These are phyloP conservation scores for Rhizopus stolonifer DNA, from an alignment of 371 early-diverging fungal genomes.

Conservation along the genomic window DNA sequence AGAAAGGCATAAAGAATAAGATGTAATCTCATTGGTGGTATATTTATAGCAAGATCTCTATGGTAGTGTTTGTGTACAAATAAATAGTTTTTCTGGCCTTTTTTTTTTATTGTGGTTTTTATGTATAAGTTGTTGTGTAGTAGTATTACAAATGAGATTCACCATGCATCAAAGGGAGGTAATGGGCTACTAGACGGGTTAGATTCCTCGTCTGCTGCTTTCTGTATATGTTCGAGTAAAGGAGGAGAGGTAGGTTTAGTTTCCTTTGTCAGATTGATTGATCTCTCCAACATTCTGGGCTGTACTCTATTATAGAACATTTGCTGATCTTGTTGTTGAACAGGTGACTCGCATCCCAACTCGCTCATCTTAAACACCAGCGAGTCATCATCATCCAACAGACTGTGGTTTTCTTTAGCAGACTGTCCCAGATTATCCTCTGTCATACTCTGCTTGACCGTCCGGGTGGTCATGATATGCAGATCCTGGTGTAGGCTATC, in stretches of 20 bases:
- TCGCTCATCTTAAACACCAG: constrained; percentile 57
- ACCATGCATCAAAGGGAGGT: constrained; percentile 15
- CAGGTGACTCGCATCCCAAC: constrained; percentile 30
- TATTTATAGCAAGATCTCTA: no score
- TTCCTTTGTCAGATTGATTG: constrained; percentile 10
- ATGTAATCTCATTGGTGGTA: no score
- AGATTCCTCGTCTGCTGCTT: not conserved
- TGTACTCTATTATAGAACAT: constrained; percentile 11
- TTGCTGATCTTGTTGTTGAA: not conserved
- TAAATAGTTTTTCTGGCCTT: not conserved
- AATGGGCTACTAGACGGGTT: not conserved
- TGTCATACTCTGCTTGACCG: not conserved
- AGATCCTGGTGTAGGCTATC: constrained; percentile 14
- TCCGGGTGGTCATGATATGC: not conserved
- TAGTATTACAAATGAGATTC: not conserved
- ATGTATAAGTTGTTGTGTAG: no score
- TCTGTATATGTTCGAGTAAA: not conserved
- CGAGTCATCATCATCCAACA: constrained; percentile 54
- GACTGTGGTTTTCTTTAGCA: not conserved
- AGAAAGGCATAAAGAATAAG: no score
- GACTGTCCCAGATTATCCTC: not conserved
- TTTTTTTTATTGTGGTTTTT: not conserved
- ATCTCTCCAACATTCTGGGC: constrained; percentile 7
- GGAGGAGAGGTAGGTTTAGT: constrained; percentile 17
- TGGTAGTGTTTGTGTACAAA: no score